These are phyloP conservation scores for Actinomortierella ambigua DNA, from an alignment of 371 early-diverging fungal genomes.

Conservation along the genomic window DNA sequence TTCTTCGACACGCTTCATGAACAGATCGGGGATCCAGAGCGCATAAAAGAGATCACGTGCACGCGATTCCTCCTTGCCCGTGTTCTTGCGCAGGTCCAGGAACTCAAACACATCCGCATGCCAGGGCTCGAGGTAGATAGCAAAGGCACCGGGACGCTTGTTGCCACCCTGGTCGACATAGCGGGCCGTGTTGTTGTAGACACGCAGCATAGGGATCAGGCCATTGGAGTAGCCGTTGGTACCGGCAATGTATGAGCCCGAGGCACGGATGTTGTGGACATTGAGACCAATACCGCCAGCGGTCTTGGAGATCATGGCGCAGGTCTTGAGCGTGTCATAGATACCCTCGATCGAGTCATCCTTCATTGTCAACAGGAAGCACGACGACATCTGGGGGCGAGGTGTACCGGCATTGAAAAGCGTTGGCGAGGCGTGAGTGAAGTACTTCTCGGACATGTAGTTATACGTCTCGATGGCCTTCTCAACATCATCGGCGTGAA, in stretches of 20 bases:
- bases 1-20: conserved; percentile 98
- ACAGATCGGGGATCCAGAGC: conserved; percentile 99
- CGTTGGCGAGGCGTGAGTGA: conserved; percentile 99
- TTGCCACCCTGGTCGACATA: conserved; percentile 99
- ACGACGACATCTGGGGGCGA: conserved; percentile 94
- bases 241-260: conserved; percentile 96
- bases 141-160: conserved; percentile 99
- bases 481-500: conserved; percentile 95
- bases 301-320: conserved; percentile 98
- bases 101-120: conserved; percentile 99
- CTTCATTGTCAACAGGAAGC: conserved; percentile 96
- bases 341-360: conserved; percentile 99
- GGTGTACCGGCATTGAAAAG: conserved; percentile 99
- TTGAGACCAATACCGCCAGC: conserved; percentile 99
- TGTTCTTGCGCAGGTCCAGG: conserved; percentile 98
- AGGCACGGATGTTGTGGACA: conserved; percentile 95
- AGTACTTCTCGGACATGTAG: conserved; percentile 93
- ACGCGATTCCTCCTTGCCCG: conserved; percentile 97
- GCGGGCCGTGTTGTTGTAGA: conserved; percentile 98
- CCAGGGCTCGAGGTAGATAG: conserved; percentile 99
- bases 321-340: conserved; percentile 96
- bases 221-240: conserved; percentile 99
- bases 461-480: conserved; percentile 97
- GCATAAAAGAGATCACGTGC: conserved; percentile 98
- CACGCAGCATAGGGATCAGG: conserved; percentile 97